phyloP scores from a whole-genome alignment of 129 eudicot genomes.

The Flaveria bidentis region DNA sequence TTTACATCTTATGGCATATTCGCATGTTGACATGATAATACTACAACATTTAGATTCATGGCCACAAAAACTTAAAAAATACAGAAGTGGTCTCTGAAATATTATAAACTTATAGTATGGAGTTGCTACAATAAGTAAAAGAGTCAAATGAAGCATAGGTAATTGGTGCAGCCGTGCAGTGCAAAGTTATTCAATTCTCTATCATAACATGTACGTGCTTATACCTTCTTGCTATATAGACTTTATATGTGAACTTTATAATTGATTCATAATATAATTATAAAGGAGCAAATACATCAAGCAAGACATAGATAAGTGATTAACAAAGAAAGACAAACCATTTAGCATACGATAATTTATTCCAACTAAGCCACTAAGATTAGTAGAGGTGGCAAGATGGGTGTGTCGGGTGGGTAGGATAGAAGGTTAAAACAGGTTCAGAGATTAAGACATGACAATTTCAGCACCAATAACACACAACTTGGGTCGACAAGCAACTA shows the following conservation, averaged over 20 bases:
- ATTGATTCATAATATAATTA: neutral
- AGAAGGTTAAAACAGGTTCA: neutral
- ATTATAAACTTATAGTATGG: neutral
- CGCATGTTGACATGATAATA: constrained; percentile 13
- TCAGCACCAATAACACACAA: neutral
- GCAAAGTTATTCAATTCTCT: neutral
- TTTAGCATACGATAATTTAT: neutral
- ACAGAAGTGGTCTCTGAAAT: neutral
- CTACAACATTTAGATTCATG: neutral
- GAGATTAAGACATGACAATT: neutral
- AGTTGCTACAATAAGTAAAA: neutral
- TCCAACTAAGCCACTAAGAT: neutral
- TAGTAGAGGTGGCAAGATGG: neutral
- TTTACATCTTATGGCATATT: neutral
- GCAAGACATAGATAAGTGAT: constrained; percentile 9
- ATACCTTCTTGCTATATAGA: constrained; percentile 5
- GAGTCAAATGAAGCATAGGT: neutral
- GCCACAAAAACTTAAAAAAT: neutral
- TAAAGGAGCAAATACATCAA: neutral
- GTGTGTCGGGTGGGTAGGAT: neutral
- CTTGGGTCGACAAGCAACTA: neutral
- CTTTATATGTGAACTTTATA: neutral
- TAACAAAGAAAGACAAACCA: constrained; percentile 1
- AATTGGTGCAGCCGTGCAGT: neutral
- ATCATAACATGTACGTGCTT: neutral